Evolutionary conservation across 441 rosid species (phyloP).

Genomic region (Omphalea diandra): DNA sequence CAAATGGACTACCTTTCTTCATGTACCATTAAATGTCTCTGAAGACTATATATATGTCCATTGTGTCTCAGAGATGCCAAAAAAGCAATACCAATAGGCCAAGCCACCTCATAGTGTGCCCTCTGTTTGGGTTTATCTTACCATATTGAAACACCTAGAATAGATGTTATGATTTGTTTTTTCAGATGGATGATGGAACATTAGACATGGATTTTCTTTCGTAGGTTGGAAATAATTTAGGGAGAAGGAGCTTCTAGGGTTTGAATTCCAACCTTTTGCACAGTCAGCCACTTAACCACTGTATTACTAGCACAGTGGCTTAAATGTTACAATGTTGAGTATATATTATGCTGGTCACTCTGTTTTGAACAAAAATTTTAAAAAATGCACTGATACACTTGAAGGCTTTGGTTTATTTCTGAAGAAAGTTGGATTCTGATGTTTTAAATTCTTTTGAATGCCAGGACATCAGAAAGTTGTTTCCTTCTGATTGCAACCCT

Average conservation of each 20-base stretch:
- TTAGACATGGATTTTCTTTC: no score
- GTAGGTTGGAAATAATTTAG: no score
- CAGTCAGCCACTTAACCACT: no score
- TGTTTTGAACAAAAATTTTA: no score
- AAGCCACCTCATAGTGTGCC: no score
- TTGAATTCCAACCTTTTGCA: no score
- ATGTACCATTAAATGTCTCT: neutral
- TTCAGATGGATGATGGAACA: neutral
- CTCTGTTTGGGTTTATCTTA: neutral
- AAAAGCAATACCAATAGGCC: neutral
- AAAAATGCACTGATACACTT: neutral
- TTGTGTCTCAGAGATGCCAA: neutral
- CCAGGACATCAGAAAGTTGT: constrained; percentile 85
- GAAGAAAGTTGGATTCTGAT: constrained; percentile 1
- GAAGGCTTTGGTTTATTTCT: constrained; percentile 8
- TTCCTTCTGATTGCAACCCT: constrained; percentile 83
- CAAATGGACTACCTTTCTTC: neutral
- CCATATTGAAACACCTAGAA: neutral
- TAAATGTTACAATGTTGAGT: neutral
- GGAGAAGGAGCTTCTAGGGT: no score
- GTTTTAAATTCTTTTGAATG: constrained; percentile 10
- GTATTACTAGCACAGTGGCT: no score
- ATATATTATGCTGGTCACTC: neutral
- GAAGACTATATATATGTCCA: neutral
- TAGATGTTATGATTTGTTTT: neutral